These are phyloP conservation scores for Saturnispora gosingensis DNA, from an alignment of 805 yeast genomes.

Conservation along the genomic window DNA sequence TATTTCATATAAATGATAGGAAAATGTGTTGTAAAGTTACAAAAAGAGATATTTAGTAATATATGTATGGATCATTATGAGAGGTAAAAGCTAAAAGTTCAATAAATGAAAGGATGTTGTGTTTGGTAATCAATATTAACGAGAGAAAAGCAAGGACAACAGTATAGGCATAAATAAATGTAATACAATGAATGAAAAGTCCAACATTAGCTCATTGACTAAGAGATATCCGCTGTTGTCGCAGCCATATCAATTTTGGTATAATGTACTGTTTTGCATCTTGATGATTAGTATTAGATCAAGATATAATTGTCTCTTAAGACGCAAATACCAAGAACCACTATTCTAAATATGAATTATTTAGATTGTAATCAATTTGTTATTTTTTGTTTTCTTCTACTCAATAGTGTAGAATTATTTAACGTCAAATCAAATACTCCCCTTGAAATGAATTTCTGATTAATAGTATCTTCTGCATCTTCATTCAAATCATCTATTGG, in stretches of 20 bases:
- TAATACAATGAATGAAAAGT: neutral
- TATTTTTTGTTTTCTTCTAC: slow-evolving; percentile 36
- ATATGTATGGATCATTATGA: neutral
- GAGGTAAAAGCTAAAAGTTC: neutral
- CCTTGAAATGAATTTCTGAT: slow-evolving; percentile 7
- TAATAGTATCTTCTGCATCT: slow-evolving; percentile 16
- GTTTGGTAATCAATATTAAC: neutral
- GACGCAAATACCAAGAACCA: too few relatives aligned
- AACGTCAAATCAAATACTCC: slow-evolving; percentile 42
- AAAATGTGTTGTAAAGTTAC: neutral
- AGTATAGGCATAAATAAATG: neutral
- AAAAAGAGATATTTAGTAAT: neutral
- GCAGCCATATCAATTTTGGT: neutral
- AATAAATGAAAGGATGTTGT: neutral
- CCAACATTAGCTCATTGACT: neutral
- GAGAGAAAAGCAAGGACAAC: neutral
- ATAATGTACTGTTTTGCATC: neutral
- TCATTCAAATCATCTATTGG: neutral
- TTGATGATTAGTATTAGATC: neutral
- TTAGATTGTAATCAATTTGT: neutral
- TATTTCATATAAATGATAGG: neutral
- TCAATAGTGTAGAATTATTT: slow-evolving; percentile 54
- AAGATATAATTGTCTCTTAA: too few relatives aligned
- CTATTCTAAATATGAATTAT: too few relatives aligned
- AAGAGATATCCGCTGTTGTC: neutral